These are phyloP conservation scores for Termitomyces sp. DNA, from an alignment of 1,284 basidiomycete genomes.

Conservation along the genomic window DNA sequence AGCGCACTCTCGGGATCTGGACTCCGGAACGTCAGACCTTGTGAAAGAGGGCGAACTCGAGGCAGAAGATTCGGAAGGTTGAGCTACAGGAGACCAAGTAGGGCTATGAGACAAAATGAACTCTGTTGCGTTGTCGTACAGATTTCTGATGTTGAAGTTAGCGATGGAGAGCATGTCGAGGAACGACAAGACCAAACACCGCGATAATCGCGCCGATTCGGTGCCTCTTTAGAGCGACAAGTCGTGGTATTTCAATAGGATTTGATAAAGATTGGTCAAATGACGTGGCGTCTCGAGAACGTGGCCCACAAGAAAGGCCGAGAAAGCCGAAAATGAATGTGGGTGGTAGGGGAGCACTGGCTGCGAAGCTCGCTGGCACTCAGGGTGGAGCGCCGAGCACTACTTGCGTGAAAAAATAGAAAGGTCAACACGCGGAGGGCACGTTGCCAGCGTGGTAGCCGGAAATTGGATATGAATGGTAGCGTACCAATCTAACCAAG, in stretches of 20 bases:
- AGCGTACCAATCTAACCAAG: constrained; percentile 16
- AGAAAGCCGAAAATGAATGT: constrained; percentile 11
- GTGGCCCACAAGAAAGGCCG: constrained; percentile 9
- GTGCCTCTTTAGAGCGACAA: constrained; percentile 17
- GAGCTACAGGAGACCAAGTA: constrained; percentile 23
- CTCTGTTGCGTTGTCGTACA: constrained; percentile 55
- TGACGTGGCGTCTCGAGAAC: constrained; percentile 10
- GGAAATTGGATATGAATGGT: constrained; percentile 11
- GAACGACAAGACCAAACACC: constrained; percentile 33
- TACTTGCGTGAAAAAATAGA: not conserved
- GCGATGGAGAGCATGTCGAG: constrained; percentile 41
- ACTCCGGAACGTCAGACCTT: constrained; percentile 20
- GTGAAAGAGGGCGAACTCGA: constrained; percentile 18
- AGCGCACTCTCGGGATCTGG: constrained; percentile 31
- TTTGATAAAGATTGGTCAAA: constrained; percentile 17
- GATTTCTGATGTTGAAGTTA: constrained; percentile 51
- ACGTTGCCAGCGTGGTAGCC: constrained; percentile 15
- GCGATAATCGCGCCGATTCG: constrained; percentile 34
- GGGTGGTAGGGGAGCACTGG: not conserved
- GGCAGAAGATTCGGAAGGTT: constrained; percentile 19
- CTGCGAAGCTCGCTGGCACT: constrained; percentile 5
- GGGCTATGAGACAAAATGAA: constrained; percentile 47
- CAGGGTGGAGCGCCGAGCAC: not conserved
- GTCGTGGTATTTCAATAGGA: constrained; percentile 6
- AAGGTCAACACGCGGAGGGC: constrained; percentile 3